These are phyloP conservation scores for Botrytis medusae DNA, from an alignment of 2,329 filamentous ascomycete genomes.

Conservation along the genomic window DNA sequence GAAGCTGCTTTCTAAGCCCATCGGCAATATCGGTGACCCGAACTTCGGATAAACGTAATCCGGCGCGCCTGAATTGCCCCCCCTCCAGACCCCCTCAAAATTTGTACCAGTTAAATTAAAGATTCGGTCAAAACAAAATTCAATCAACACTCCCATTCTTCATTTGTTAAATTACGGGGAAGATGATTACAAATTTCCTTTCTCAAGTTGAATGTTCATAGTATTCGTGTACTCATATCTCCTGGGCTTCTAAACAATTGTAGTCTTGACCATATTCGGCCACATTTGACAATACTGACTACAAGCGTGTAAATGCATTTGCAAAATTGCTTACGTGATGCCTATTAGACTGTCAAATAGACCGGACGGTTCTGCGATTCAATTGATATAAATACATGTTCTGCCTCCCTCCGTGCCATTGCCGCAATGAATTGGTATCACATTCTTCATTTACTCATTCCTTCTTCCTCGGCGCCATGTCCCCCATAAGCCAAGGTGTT, in stretches of 20 bases:
- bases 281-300: background rate
- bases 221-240: background rate
- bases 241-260: background rate
- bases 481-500: background rate
- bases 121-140: background rate
- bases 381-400: slow-evolving; percentile 17
- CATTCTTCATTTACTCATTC: slow-evolving; percentile 9
- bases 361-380: background rate
- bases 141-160: background rate
- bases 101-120: background rate
- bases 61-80: background rate
- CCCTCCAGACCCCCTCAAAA: background rate
- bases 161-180: background rate
- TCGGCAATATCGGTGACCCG: slow-evolving; percentile 18
- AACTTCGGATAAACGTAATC: slow-evolving; percentile 15
- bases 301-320: background rate
- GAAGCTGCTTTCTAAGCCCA: slow-evolving; percentile 21
- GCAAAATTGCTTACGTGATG: background rate
- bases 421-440: slow-evolving; percentile 13
- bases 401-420: background rate
- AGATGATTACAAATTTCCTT: background rate
- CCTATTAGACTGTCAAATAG: background rate
- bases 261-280: background rate
- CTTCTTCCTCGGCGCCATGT: slow-evolving; percentile 12
- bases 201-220: background rate